Evolutionary conservation across 495 filamentous ascomycete species (phyloP), one percentile per base, ranked within the genome.

Genomic region (Penicillium alfredii): DNA sequence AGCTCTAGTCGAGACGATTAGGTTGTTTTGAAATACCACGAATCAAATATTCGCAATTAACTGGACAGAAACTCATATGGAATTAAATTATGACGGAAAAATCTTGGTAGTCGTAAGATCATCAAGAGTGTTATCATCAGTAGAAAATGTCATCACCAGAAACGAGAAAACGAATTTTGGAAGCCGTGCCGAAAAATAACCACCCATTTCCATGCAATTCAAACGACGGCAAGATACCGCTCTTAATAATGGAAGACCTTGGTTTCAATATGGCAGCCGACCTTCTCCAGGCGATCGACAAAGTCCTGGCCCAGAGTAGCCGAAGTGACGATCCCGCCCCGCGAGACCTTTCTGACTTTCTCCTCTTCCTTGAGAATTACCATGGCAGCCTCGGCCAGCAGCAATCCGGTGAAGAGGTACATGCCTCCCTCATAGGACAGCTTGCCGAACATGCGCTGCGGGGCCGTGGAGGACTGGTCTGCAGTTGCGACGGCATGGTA

Each of bases 261-360:
- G 1, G 60, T 67, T 30, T 86, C 77, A 35, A 86, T 64, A 31
- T 63, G 73, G 40, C 86, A 76, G 1, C 84, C 84, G 9, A 66
- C 73, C 31, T 71, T 66, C 9, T 75, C 67, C 41, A 90, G 54
- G 26, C 84, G 73, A 50, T 92, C 80, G 38, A 92, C 70, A 50
- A 76, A 88, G 18, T 69, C 66, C 56, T 88, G 81, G 0, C 88
- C 88, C 23, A 95, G 60, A 24, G 76, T 84, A n/a, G 86, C 83
- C n/a, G 88, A 73, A 1, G 88, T 95, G 12, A 88, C 77, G 15
- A 93, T 64, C 7, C 86, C 86, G 15, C 85, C 81, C 0, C 72
- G 64, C 1, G 84, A 66, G 12, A 74, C 64, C 44, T 71, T 69
- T 35, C 67, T 73, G 8, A 72, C 56, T 14, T 71, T 70, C 20